Base-by-base conservation (phyloP, 2,329 filamentous ascomycete species). In the Cytospora leucostoma region DNA sequence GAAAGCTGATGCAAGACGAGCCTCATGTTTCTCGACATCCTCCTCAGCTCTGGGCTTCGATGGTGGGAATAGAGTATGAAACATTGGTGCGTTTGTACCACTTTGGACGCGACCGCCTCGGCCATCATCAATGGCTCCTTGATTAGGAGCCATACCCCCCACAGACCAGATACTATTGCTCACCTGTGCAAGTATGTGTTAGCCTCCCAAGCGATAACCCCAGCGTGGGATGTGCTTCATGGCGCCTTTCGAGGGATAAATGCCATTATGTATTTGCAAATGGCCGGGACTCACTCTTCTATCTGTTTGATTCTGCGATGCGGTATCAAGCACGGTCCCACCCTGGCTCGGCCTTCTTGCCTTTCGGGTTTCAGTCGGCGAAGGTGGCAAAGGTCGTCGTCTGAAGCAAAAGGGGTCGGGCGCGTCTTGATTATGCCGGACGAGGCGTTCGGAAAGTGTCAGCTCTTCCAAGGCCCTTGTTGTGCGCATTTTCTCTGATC, bases 101-200 rank as follows among this genome's bases (percentile, higher is more conserved):
- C 87, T 90, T 59, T 84, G 85, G n/a, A 91, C 71, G 57, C 88
- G 76, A 33, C 84, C 83, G 33, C 88, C 88, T 64, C 82, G 82
- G 1, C 88, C 89, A 73, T 89, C 82, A 54, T 88, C 78, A 21
- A 88, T 78, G 13, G 82, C 64, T 13, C 62, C 82, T 33, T 78
- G 78, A 8, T 79, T 77, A n/a, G 85, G 84, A 56, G 85, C 83
- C 11, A 85, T 72, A n/a, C 90, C 89, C 33, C 91, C 90, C 12
- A 95, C 87, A 19, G 87, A 85, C 92, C 91, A 96, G 19, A 94
- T 82, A 3, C 90, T 89, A 66, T 81, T 77, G 72, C 90, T 93
- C 65, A 86, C 78, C 71, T 88, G 80, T 62, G 8, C 10, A 12
- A 10, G 15, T 0, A 2, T 10, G 82, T 73, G 38, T 65, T 54